A percentile compares a stretch with the other conserved stretches of the same genome.
Conservation (phyloP, 768 basidiomycete species). For the Mycena vitilis region DNA sequence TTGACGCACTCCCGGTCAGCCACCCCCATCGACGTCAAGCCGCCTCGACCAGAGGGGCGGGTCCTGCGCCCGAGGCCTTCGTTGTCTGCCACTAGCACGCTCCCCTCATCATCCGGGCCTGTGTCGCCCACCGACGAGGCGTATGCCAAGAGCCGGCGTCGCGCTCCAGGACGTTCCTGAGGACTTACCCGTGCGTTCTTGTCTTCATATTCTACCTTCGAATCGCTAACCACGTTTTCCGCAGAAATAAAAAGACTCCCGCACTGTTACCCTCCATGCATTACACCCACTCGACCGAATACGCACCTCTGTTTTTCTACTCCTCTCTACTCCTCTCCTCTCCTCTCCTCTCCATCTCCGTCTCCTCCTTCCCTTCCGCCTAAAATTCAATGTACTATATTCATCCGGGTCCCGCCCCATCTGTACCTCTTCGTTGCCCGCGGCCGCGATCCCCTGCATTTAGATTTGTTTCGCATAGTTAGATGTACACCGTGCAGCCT, state of each 20-base stretch:
- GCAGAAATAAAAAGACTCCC: neutral
- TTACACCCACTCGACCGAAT: neutral
- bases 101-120: neutral
- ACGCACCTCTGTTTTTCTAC: neutral
- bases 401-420: neutral
- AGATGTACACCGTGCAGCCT: neutral
- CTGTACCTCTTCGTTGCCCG: conserved; percentile 1
- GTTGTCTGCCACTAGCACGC: neutral
- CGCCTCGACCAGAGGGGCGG: conserved; percentile 6
- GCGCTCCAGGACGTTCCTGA: conserved; percentile 3
- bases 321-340: neutral
- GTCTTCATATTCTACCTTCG: neutral
- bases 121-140: conserved; percentile 28
- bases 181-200: neutral
- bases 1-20: conserved; percentile 16
- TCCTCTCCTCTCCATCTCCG: no score
- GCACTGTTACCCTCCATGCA: neutral
- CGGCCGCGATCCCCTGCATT: neutral
- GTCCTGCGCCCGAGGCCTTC: conserved; percentile 17
- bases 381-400: conserved; percentile 9
- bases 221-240: neutral
- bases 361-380: neutral
- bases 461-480: conserved; percentile 14
- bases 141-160: conserved; percentile 22
- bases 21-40: conserved; percentile 5